Evolutionary conservation across 1,284 basidiomycete species (phyloP).

Genomic region (Fomes fomentarius): DNA sequence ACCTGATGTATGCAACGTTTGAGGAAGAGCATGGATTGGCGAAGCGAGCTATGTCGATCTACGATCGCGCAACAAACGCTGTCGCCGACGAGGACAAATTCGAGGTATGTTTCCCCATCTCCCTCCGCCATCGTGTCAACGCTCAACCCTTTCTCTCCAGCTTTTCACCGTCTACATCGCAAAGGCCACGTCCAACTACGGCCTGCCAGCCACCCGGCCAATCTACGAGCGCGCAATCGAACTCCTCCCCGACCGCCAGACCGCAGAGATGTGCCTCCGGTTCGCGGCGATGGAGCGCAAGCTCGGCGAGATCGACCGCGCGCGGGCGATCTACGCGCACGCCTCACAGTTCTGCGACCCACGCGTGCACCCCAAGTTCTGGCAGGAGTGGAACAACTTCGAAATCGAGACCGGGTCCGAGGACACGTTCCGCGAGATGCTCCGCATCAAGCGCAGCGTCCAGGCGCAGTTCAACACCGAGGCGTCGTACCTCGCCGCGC

Average conservation of each 20-base stretch:
- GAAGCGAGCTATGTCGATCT: conserved; percentile 95
- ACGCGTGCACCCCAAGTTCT: conserved; percentile 87
- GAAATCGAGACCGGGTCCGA: conserved; percentile 98
- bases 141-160: conserved; percentile 39
- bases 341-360: conserved; percentile 99
- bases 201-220: conserved; percentile 92
- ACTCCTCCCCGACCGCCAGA: conserved; percentile 89
- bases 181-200: conserved; percentile 95
- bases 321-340: conserved; percentile 95
- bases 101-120: conserved; percentile 61
- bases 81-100: conserved; percentile 93
- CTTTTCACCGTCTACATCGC: conserved; percentile 99
- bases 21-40: conserved; percentile 96
- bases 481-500: conserved; percentile 85
- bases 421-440: conserved; percentile 98
- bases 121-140: background rate
- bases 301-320: conserved; percentile 97
- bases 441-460: conserved; percentile 96
- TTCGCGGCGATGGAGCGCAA: conserved; percentile 97
- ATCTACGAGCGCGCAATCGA: conserved; percentile 99
- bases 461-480: conserved; percentile 99
- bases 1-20: conserved; percentile 93
- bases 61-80: conserved; percentile 88
- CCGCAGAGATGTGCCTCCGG: conserved; percentile 96
- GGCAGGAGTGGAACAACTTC: conserved; percentile 96